Evolutionary conservation across 108 stramenopile species (phyloP), one percentile per base, ranked within the genome.

Genomic region (Craspedostauros australis): DNA sequence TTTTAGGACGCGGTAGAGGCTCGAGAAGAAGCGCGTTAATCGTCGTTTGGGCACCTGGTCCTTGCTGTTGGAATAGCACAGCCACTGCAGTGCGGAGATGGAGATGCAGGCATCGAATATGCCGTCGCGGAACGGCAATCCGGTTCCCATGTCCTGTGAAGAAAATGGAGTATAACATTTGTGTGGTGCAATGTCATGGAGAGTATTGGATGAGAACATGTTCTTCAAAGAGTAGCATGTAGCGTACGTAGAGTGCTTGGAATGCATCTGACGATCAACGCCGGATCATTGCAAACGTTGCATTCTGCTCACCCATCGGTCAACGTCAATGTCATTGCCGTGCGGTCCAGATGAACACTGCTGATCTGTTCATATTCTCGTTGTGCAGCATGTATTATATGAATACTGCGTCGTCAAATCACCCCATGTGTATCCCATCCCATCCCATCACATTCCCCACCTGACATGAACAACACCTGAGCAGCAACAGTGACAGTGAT

Each of bases 31-130:
- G 12, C 95, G 80, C 18, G 75, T 77, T 39, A 99, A 58, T 2
- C 99, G 82, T 40, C 67, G 54, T 49, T 89, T 90, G 11, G 99
- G 95, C 39, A 77, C 75, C 60, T 98, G 97, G 21, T 76, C 66
- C 5, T 72, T 80, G 18, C 84, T 66, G 46, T 95, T 94, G 46
- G 93, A 86, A 69, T 98, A 99, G 69, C 99, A 99, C 0, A 99
- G 80, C 99, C 99, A 99, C 74, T 99, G 99, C 36, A 99, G 50
- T 9, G 99, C 99, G 18, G 95, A 96, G 42, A 99, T 96, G 54
- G 94, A 95, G 57, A 99, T 86, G 59, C 84, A 92, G n/a, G 96
- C 97, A 68, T 99, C 99, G 62, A 99, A 99, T 0, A 92, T 80
- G 11, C 91, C 96, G n/a, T 95, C 88, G 33, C 97, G 89, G 69